Evolutionary conservation across 306 rosid species (phyloP), one percentile per base, ranked within the genome.

Genomic region (Crotalaria pallida): DNA sequence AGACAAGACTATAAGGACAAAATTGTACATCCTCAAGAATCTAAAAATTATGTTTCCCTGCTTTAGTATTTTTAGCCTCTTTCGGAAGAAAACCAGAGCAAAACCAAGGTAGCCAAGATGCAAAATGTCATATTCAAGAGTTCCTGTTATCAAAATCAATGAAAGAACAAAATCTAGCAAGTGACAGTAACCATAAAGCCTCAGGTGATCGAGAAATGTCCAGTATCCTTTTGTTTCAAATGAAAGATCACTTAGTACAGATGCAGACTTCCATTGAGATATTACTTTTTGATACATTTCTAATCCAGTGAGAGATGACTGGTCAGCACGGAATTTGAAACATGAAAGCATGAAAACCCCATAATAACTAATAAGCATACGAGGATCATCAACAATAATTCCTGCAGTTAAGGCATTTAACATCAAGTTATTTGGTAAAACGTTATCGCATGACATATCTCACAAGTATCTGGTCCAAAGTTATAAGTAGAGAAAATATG

Each of bases 211-310:
- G 38, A 92, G 88, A 75, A 82, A 78, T 45, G 98, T 92, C 98
- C 98, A 92, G 83, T 89, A 84, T 85, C 91, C 88, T 83, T 92
- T 92, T 59, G 98, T 92, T 85, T 89, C 98, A 73, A 92, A 89
- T 53, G 96, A 86, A 53, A 92, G 91, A 84, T 92, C 96, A 75
- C 80, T 89, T 81, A 91, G 88, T 34, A 89, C 87, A 72, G 90
- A 89, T 16, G 85, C 82, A 59, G 87, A 80, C 72, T 82, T 89
- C 67, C 89, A 88, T 22, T 86, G 98, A 66, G 96, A 89, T 75
- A 83, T 59, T 86, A 86, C 71, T 57, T 83, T 81, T 47, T 67
- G 79, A 77, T 86, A 92, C 2, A 82, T 80, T 50, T 85, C 84
- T 56, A 90, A 83, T 41, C 77, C 86, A 9, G 80, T 57, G 82